Evolutionary conservation across 2,329 filamentous ascomycete species (phyloP), one percentile per base, ranked within the genome.

Genomic region (Fusarium stilboides): DNA sequence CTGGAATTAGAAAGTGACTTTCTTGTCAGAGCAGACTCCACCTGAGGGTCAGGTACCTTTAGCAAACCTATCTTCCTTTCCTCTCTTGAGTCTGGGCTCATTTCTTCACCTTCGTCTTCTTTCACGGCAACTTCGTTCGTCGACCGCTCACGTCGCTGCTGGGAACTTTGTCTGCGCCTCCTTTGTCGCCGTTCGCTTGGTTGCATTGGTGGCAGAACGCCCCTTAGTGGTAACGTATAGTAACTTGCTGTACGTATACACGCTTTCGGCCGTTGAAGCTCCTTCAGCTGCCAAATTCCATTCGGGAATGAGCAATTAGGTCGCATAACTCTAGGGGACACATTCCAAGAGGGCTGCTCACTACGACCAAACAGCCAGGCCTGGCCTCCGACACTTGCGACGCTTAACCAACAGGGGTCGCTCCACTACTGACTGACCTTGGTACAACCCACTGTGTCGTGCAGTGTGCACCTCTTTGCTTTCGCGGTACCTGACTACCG

Each of bases 301-400:
- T 63, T 65, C 46, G 65, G 72, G 71, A 74, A 75, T 73, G 72
- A 71, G 70, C 67, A 74, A 65, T 59, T 57, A 69, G 55, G 56
- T 57, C 50, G 57, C 68, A 58, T 63, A 72, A 70, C 55, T 63
- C 62, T 68, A 33, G 43, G 57, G 51, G 61, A 62, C 57, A 63
- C 69, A 74, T 75, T 74, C 72, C 72, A 74, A 57, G 24, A 49
- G 52, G 31, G 36, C 44, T 44, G 46, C 46, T 44, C 55, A 36
- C 34, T 36, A 36, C 34, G 17, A 42, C 53, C 33, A 43, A 20
- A 49, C 39, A 20, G 22, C 34, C 36, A 43, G 37, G 39, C 14
- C 49, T 55, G 50, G 40, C 51, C 56, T 46, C 33, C 26, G 31
- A 58, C 49, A 55, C 44, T 51, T 71, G 68, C 68, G 57, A 66